Conservation (phyloP, 2,329 filamentous ascomycete species). For the Aspergillus uvarum region DNA sequence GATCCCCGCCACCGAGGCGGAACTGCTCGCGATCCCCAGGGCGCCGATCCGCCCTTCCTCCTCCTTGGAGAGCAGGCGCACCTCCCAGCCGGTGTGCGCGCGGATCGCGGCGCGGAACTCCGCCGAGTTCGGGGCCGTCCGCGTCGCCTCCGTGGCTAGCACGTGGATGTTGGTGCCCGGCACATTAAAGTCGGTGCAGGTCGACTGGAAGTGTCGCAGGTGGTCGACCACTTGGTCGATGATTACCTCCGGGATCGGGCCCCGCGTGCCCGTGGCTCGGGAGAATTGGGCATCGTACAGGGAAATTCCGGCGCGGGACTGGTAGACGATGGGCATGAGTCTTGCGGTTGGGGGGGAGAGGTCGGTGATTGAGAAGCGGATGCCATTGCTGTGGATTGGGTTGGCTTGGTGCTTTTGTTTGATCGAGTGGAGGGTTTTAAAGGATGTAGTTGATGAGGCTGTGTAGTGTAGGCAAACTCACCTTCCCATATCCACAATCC, state of each 20-base stretch:
- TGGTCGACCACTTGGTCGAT: conserved; percentile 67
- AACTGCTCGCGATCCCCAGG: conserved; percentile 75
- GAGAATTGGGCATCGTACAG: conserved; percentile 75
- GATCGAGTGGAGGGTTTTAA: background rate
- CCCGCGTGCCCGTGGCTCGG: conserved; percentile 36
- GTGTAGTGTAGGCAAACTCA: conserved; percentile 17
- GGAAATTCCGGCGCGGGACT: conserved; percentile 76
- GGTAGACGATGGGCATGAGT: conserved; percentile 73
- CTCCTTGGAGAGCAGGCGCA: conserved; percentile 71
- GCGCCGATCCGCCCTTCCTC: conserved; percentile 83
- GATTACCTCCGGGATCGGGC: conserved; percentile 58
- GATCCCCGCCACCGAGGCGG: conserved; percentile 68
- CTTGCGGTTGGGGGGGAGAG: conserved; percentile 70
- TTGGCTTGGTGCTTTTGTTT: background rate
- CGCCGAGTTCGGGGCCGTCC: conserved; percentile 71
- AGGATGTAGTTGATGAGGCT: background rate
- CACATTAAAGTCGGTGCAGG: conserved; percentile 70
- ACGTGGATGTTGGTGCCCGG: conserved; percentile 64
- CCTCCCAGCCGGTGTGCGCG: conserved; percentile 63
- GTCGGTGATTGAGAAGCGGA: conserved; percentile 86
- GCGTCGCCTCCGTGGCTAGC: conserved; percentile 85
- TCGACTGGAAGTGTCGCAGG: conserved; percentile 68
- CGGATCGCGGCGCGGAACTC: conserved; percentile 67
- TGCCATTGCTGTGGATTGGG: conserved; percentile 66
- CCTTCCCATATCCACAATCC: conserved; percentile 45